Base-by-base conservation (phyloP, 2,329 filamentous ascomycete species). In the Fusarium tricinctum region DNA sequence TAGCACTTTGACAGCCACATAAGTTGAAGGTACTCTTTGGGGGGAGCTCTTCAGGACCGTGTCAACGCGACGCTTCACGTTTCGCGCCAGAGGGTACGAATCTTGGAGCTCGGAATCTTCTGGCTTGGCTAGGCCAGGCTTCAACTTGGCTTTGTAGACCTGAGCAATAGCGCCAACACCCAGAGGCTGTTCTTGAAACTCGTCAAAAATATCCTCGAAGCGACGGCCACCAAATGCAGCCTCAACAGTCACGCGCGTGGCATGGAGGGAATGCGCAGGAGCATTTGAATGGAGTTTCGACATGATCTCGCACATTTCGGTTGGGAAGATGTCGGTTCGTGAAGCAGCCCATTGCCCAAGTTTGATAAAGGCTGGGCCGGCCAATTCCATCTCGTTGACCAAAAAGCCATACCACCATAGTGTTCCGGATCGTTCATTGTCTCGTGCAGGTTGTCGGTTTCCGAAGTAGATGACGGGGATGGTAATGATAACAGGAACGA, bases 331-430 rank as follows among this genome's bases (percentile, higher is more conserved):
- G 79, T 99, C 96, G 42, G 94, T 92, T 77, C 96, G 87, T 7
- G 96, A 98, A 5, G 96, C 96, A 19, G 96, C 96, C 96, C 96
- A 99, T 89, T 99, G 96, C 17, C 96, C 96, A 55, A 99, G 88
- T 89, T 99, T 99, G 81, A 99, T 99, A 76, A 99, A 99, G 0
- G 96, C 94, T 44, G 96, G 94, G 0, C 96, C 96, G 19, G 95
- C 93, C 76, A 90, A 86, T 80, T 99, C 95, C 96, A 99, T 98
- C 28, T 91, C 86, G 59, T 84, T 86, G 12, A 98, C 94, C 39
- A 99, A 80, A 74, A 97, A 96, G 5, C 84, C 84, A 81, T 97
- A 99, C 96, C 96, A 99, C 93, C 92, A 97, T 5, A 98, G 75
- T 0, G 94, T 94, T 1, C 96, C 95, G 8, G 82, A 85, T 66